Evolutionary conservation across 2,329 filamentous ascomycete species (phyloP).

Genomic region (Penicillium sp.): DNA sequence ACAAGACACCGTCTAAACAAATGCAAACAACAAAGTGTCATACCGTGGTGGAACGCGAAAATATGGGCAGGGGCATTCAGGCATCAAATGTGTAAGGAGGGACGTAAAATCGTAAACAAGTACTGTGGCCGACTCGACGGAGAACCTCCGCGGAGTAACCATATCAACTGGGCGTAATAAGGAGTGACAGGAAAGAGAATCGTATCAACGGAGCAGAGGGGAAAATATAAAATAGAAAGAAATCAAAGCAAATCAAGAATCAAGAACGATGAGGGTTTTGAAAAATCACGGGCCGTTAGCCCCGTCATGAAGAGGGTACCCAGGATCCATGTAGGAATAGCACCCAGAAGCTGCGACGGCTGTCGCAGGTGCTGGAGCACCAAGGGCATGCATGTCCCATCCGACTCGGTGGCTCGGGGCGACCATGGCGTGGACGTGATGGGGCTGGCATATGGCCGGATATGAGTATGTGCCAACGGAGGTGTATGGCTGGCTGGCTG

Average conservation of each 20-base stretch:
- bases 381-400: constrained; percentile 40
- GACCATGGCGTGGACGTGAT: constrained; percentile 26
- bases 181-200: constrained; percentile 28
- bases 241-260: constrained; percentile 7
- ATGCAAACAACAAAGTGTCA: constrained; percentile 26
- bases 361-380: constrained; percentile 27
- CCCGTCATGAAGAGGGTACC: constrained; percentile 34
- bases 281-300: constrained; percentile 23
- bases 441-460: constrained; percentile 32
- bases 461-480: constrained; percentile 33
- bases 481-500: constrained; percentile 32
- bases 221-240: constrained; percentile 24
- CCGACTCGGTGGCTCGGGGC: constrained; percentile 33
- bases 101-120: constrained; percentile 31
- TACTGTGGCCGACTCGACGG: not conserved
- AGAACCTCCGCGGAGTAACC: not conserved
- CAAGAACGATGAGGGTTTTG: constrained; percentile 1
- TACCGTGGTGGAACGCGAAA: constrained; percentile 16
- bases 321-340: constrained; percentile 35
- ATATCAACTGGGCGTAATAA: constrained; percentile 23
- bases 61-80: constrained; percentile 29
- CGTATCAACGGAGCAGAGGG: constrained; percentile 23
- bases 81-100: constrained; percentile 34
- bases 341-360: constrained; percentile 26
- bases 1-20: constrained; percentile 34